Conservation (phyloP, 768 basidiomycete genomes). For the Kwoniella botswanensis region DNA sequence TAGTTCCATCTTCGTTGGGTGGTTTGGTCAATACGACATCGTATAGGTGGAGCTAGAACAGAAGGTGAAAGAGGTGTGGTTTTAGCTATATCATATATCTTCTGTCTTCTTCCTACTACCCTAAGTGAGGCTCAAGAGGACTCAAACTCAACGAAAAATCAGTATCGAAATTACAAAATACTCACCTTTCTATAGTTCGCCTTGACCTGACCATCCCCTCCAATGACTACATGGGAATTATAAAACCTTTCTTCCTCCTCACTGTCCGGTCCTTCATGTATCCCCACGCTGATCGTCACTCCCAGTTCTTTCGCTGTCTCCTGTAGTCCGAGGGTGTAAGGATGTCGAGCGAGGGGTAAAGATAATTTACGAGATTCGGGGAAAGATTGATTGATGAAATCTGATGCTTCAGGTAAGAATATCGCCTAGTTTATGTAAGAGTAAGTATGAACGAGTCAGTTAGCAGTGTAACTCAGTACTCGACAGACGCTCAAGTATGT, state of each 20-base stretch:
- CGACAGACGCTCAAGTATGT: background rate
- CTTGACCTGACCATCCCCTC: slow-evolving; percentile 31
- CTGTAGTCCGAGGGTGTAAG: slow-evolving; percentile 46
- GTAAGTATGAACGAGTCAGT: background rate
- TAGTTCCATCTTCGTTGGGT: slow-evolving; percentile 21
- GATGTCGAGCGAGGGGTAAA: slow-evolving; percentile 41
- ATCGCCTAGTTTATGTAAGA: slow-evolving; percentile 26
- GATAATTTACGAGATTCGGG: slow-evolving; percentile 44
- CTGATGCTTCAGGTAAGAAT: slow-evolving; percentile 57
- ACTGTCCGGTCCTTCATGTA: slow-evolving; percentile 52
- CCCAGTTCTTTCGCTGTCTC: slow-evolving; percentile 48
- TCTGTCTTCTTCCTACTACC: no score
- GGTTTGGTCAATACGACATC: slow-evolving; percentile 47
- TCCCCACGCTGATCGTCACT: slow-evolving; percentile 44
- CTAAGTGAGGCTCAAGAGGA: no score
- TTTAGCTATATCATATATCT: no score
- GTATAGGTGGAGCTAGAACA: slow-evolving; percentile 49
- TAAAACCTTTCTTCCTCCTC: slow-evolving; percentile 45
- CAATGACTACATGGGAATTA: slow-evolving; percentile 53
- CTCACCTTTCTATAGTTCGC: slow-evolving; percentile 50
- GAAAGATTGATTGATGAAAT: slow-evolving; percentile 43
- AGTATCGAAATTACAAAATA: no score
- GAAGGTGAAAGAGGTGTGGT: background rate
- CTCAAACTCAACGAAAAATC: no score
- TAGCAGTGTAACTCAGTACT: background rate